Percentiles rank a stretch among this genome's conserved stretches.
phyloP scores from a whole-genome alignment of 2,329 filamentous ascomycete genomes.

The Xylaria sp. region DNA sequence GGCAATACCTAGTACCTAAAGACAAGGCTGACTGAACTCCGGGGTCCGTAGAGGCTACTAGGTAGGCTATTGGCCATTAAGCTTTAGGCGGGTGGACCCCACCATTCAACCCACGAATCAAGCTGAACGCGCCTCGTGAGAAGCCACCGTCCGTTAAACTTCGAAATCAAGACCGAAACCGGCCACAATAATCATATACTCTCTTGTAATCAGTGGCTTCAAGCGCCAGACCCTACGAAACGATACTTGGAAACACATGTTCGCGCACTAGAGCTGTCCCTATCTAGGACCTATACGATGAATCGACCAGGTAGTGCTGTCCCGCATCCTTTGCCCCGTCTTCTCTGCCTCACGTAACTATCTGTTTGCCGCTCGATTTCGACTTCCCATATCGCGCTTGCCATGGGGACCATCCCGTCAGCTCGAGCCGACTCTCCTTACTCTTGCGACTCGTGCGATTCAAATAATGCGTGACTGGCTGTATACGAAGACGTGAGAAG shows the following conservation, averaged over 20 bases:
- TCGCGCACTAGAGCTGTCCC: constrained; percentile 9
- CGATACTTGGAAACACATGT: constrained; percentile 17
- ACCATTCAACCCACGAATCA: constrained; percentile 29
- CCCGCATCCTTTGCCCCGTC: constrained; percentile 36
- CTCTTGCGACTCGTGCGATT: constrained; percentile 34
- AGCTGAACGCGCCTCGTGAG: constrained; percentile 24
- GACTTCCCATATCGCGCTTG: constrained; percentile 42
- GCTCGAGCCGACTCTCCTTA: constrained; percentile 30
- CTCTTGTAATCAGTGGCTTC: constrained; percentile 17
- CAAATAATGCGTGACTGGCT: constrained; percentile 12
- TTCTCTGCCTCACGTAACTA: constrained; percentile 47
- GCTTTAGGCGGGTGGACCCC: constrained; percentile 15
- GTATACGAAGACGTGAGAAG: constrained; percentile 21
- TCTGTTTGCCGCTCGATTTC: constrained; percentile 46
- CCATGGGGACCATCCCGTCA: constrained; percentile 29
- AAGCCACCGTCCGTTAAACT: constrained; percentile 24
- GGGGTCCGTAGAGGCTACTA: not conserved
- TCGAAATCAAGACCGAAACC: constrained; percentile 27
- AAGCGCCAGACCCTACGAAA: constrained; percentile 26
- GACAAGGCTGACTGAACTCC: constrained; percentile 33
- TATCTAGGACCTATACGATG: constrained; percentile 56
- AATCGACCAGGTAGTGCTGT: constrained; percentile 68
- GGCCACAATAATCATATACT: constrained; percentile 16
- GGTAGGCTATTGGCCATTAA: constrained; percentile 21
- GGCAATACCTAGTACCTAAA: not conserved